phyloP scores from a whole-genome alignment of 2,329 filamentous ascomycete species.

The Akanthomyces uredinophilus region DNA sequence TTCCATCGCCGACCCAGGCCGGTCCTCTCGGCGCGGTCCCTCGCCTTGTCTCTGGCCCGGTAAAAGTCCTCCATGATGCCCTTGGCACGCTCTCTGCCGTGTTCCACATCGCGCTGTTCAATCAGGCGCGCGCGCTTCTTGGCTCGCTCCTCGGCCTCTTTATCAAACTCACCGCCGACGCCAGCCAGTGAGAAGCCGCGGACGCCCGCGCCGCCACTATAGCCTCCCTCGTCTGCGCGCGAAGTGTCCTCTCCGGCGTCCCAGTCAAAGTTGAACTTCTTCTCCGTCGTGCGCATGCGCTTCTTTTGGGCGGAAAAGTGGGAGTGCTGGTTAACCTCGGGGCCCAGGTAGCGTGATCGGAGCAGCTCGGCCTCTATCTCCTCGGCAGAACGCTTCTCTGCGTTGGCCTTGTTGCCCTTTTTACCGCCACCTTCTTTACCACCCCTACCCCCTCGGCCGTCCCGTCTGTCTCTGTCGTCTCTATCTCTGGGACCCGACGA shows the following conservation, averaged over 20 bases:
- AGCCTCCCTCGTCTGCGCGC: constrained; percentile 66
- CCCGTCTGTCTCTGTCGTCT: constrained; percentile 41
- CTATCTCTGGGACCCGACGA: constrained; percentile 29
- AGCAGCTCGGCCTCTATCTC: constrained; percentile 70
- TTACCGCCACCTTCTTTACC: constrained; percentile 25
- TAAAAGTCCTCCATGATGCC: constrained; percentile 80
- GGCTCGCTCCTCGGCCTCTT: constrained; percentile 50
- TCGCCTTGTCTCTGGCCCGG: constrained; percentile 54
- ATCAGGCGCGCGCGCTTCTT: constrained; percentile 62
- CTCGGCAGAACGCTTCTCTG: constrained; percentile 43
- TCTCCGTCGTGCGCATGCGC: constrained; percentile 82
- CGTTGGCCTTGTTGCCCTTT: constrained; percentile 32
- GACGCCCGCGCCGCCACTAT: constrained; percentile 37
- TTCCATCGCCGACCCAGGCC: constrained; percentile 92
- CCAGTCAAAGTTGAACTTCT: constrained; percentile 99
- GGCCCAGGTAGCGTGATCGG: constrained; percentile 83
- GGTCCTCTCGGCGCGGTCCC: constrained; percentile 66
- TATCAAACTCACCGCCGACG: constrained; percentile 46
- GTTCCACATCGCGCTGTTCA: constrained; percentile 67
- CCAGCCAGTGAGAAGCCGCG: constrained; percentile 40
- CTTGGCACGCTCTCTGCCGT: constrained; percentile 69
- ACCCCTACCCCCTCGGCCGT: constrained; percentile 34
- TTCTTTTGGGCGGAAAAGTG: constrained; percentile 97
- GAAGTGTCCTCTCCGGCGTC: constrained; percentile 86
- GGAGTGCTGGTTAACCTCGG: constrained; percentile 73